Evolutionary conservation across 495 filamentous ascomycete species (phyloP).

Genomic region (Trichoderma virens): DNA sequence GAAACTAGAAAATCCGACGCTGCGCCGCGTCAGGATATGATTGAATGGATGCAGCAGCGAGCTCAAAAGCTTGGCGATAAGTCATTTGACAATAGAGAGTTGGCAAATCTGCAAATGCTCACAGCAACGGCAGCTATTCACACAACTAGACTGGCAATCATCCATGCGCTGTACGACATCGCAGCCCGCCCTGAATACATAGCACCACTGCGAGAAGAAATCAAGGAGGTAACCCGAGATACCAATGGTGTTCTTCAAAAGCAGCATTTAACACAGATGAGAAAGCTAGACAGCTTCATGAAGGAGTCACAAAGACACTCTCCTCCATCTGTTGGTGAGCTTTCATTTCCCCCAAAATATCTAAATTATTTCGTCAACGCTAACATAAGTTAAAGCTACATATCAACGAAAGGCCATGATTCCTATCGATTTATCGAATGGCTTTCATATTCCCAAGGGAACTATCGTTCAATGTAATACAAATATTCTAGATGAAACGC

Average conservation of each 20-base stretch:
- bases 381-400: background rate
- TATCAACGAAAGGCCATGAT: constrained; percentile 33
- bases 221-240: background rate
- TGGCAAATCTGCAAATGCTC: constrained; percentile 16
- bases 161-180: constrained; percentile 15
- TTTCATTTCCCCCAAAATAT: no score
- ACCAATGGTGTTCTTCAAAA: constrained; percentile 13
- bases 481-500: background rate
- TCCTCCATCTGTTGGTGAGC: constrained; percentile 10
- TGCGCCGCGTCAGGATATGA: no score
- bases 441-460: constrained; percentile 30
- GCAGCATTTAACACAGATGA: constrained; percentile 22
- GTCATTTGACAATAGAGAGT: no score
- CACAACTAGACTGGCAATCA: constrained; percentile 25
- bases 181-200: background rate
- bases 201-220: background rate
- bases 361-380: background rate
- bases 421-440: constrained; percentile 34
- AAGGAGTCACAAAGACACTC: constrained; percentile 23
- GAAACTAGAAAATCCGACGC: no score
- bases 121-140: constrained; percentile 28
- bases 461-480: constrained; percentile 21
- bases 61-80: no score
- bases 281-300: constrained; percentile 22
- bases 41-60: no score